Conservation (phyloP, 192 early-diverging fungal species). For the Umbelopsis ramanniana region DNA sequence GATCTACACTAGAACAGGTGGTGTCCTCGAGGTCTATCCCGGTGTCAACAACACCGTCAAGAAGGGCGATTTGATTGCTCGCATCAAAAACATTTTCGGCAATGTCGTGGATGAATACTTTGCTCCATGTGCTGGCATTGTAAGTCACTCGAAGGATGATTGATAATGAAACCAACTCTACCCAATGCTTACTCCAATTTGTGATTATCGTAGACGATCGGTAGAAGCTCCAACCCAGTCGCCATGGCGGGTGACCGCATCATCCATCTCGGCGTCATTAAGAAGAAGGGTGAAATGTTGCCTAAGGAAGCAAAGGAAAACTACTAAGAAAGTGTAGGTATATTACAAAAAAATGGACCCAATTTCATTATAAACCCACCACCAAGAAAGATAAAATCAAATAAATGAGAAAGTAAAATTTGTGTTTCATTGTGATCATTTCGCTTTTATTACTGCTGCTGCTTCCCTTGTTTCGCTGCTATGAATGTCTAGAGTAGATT, state of each 20-base stretch:
- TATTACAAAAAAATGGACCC: neutral
- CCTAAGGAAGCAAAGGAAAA: constrained; percentile 44
- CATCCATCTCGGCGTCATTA: constrained; percentile 78
- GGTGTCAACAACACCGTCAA: constrained; percentile 80
- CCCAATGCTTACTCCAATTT: neutral
- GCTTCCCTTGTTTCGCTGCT: too few species aligned
- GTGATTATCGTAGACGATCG: constrained; percentile 49
- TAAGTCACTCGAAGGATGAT: constrained; percentile 34
- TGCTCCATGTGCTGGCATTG: constrained; percentile 79
- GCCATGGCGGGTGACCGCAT: constrained; percentile 88
- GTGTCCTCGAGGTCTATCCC: constrained; percentile 85
- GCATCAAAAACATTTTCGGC: constrained; percentile 89
- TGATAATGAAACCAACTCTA: neutral
- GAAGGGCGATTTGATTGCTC: constrained; percentile 85
- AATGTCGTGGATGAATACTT: constrained; percentile 84
- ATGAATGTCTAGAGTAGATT: too few species aligned
- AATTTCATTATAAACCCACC: neutral
- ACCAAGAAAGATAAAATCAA: neutral
- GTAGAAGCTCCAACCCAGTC: constrained; percentile 84
- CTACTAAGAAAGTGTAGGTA: constrained; percentile 18
- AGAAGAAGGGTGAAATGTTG: constrained; percentile 39
- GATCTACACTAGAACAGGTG: constrained; percentile 89
- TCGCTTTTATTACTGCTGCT: too few species aligned
- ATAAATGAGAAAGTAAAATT: neutral
- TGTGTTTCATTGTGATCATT: neutral